Evolutionary conservation across 495 filamentous ascomycete species (phyloP).

Genomic region (Aspergillus funiculosus): DNA sequence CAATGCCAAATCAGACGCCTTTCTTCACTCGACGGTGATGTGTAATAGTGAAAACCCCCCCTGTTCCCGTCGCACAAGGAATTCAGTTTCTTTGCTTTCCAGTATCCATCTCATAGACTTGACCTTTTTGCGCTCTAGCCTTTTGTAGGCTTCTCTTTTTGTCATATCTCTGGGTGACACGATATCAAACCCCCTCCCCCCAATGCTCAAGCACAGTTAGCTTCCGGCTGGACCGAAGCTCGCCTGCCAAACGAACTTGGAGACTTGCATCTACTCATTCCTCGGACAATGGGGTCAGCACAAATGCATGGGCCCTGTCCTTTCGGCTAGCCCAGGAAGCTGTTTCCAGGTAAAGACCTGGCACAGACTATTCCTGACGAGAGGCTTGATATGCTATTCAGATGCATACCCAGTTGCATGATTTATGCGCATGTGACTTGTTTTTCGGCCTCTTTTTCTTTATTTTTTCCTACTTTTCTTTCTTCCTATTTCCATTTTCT

Average conservation of each 20-base stretch:
- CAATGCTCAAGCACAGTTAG: background rate
- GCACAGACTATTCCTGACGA: background rate
- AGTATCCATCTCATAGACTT: too few relatives aligned
- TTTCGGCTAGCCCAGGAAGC: background rate
- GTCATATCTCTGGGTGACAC: background rate
- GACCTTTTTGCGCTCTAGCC: too few relatives aligned
- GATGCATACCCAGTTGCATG: conserved; percentile 5
- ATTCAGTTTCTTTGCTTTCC: too few relatives aligned
- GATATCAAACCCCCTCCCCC: too few relatives aligned
- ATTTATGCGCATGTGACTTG: background rate
- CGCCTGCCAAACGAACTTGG: background rate
- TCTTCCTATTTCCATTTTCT: background rate
- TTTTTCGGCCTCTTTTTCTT: conserved; percentile 2
- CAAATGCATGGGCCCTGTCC: conserved; percentile 3
- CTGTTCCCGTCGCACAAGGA: background rate
- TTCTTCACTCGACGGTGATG: conserved; percentile 36
- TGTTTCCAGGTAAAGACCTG: background rate
- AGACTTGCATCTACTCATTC: background rate
- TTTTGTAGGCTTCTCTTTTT: background rate
- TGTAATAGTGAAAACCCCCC: conserved; percentile 3
- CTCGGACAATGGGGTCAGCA: background rate
- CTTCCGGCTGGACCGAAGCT: conserved; percentile 1
- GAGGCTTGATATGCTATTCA: background rate
- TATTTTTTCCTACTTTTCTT: conserved; percentile 2
- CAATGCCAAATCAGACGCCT: conserved; percentile 46